Evolutionary conservation across 2,329 filamentous ascomycete genomes (phyloP).

Genomic region (Blastomyces silverae): DNA sequence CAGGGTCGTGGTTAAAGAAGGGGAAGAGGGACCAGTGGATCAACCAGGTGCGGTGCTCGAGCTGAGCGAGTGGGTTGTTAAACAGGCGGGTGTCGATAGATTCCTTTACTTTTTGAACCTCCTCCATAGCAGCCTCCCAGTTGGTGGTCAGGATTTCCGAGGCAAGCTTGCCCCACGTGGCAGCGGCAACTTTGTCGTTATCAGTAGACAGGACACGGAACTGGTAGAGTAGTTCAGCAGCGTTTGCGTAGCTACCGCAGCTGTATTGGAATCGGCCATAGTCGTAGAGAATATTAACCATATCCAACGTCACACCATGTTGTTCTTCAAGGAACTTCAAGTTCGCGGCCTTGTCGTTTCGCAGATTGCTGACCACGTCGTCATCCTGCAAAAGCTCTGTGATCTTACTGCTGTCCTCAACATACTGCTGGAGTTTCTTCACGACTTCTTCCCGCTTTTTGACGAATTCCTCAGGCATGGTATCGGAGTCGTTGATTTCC

Average conservation of each 20-base stretch:
- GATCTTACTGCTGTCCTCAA: constrained; percentile 84
- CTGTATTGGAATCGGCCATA: constrained; percentile 97
- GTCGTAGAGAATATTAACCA: constrained; percentile 93
- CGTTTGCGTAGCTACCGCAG: constrained; percentile 86
- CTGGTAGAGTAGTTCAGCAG: constrained; percentile 89
- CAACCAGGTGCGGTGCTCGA: constrained; percentile 93
- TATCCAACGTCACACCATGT: constrained; percentile 87
- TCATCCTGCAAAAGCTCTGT: constrained; percentile 78
- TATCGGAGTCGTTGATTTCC: constrained; percentile 73
- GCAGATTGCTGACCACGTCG: constrained; percentile 80
- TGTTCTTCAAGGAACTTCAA: constrained; percentile 97
- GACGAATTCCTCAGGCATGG: constrained; percentile 75
- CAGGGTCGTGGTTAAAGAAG: constrained; percentile 93
- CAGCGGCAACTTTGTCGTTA: constrained; percentile 92
- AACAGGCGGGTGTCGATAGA: constrained; percentile 90
- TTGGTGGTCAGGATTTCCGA: constrained; percentile 91
- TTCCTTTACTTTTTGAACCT: constrained; percentile 84
- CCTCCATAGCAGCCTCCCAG: constrained; percentile 91
- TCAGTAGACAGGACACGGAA: constrained; percentile 98
- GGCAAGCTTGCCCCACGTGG: constrained; percentile 96
- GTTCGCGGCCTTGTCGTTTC: constrained; percentile 97
- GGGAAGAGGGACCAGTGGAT: constrained; percentile 99
- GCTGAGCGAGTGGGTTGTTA: constrained; percentile 90
- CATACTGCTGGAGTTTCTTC: constrained; percentile 70
- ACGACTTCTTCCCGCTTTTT: constrained; percentile 87